Base-by-base conservation (phyloP, 2,329 filamentous ascomycete genomes). In the Dothideomycetes sp. region DNA sequence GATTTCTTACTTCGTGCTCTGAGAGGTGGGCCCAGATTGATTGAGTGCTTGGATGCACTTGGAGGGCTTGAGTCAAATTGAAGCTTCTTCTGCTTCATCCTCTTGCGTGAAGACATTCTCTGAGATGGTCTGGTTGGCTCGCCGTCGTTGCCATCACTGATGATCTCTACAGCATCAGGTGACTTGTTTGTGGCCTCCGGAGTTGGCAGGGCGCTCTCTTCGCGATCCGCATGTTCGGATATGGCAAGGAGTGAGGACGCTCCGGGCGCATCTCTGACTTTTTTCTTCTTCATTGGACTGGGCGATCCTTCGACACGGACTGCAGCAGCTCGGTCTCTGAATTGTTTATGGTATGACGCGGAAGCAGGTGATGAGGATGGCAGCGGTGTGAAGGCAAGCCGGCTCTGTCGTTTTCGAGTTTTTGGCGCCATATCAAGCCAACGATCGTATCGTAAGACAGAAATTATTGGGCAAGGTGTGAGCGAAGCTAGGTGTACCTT, bases 341-440 rank as follows among this genome's bases (percentile, higher is more conserved):
- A 55, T 40, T 58, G 55, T 18, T 49, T 38, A 27, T 57, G 48
- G 19, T 59, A 55, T 15, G 48, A 40, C 18, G 58, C 43, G 4
- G 56, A 49, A 14, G 55, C 56, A 12, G 61, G 59, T 4, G 63
- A 63, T 0, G 61, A 60, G 10, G 63, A 59, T 5, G 61, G 52
- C 4, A 64, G 43, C 4, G 63, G 59, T 1, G 61, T 64, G 51
- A 69, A 69, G 36, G 52, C 56, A 15, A 69, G 52, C 18, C 61
- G 61, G 5, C 59, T 58, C 45, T 69, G 66, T 30, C 58, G 57
- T 44, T 55, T 56, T 31, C n/a, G n/a, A n/a, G n/a, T n/a, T n/a
- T n/a, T n/a, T n/a, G n/a, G n/a, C n/a, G n/a, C n/a, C n/a, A n/a
- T n/a, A n/a, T n/a, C n/a, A n/a, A n/a, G n/a, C n/a, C n/a, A n/a